A percentile compares a stretch with the other conserved stretches of the same genome.
Evolutionary conservation across 108 stramenopile species (phyloP).

Genomic region (Epithemia pelagica): DNA sequence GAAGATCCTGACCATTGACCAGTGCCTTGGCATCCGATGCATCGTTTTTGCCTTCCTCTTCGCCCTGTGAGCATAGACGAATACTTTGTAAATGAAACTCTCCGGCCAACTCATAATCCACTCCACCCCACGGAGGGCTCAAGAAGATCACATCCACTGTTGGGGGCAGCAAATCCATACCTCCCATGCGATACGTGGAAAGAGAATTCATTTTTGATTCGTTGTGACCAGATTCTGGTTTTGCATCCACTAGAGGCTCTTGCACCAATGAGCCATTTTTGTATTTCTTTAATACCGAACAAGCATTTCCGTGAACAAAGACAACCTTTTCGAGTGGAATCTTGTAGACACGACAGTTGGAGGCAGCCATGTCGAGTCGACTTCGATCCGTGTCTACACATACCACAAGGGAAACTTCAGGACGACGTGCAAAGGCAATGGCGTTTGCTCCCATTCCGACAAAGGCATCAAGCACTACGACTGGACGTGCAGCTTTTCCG

Average conservation of each 20-base stretch:
- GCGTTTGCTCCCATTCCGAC: constrained; percentile 81
- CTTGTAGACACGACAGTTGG: constrained; percentile 64
- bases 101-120: constrained; percentile 38
- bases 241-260: background rate
- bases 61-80: background rate
- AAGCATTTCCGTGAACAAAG: constrained; percentile 60
- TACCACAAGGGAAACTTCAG: constrained; percentile 39
- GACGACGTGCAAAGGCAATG: constrained; percentile 56
- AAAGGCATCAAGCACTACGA: constrained; percentile 73
- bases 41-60: background rate
- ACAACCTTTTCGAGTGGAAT: constrained; percentile 42
- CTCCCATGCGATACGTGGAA: constrained; percentile 32
- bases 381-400: constrained; percentile 55
- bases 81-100: background rate
- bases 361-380: constrained; percentile 60
- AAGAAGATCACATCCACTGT: constrained; percentile 61
- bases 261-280: constrained; percentile 1
- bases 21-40: background rate
- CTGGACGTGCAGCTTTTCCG: constrained; percentile 1
- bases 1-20: background rate
- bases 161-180: constrained; percentile 47
- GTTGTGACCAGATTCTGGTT: background rate
- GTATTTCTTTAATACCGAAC: constrained; percentile 28
- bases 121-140: constrained; percentile 84
- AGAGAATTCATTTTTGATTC: background rate